Evolutionary conservation across 2,329 filamentous ascomycete genomes (phyloP), one percentile per base, ranked within the genome.

Genomic region (Trichoderma brevicompactum): DNA sequence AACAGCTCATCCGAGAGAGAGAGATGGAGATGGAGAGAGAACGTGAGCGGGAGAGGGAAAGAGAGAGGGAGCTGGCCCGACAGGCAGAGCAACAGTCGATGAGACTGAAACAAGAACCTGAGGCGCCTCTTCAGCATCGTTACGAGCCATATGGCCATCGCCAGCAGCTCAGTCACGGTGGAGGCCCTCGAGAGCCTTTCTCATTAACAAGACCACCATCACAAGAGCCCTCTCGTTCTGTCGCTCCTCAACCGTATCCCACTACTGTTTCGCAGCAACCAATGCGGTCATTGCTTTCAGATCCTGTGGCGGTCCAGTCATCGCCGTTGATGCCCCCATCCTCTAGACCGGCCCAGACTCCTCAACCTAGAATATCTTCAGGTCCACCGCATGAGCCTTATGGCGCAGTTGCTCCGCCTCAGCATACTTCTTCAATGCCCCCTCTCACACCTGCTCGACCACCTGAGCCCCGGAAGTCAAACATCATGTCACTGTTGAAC

Each of bases 401-500:
- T 55, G 66, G 71, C 40, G 67, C 72, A 9, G 65, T 67, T 15
- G 65, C 68, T 12, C 69, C 74, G 17, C 70, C 75, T 52, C 71
- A 73, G 43, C 68, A 76, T 44, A 61, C 69, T 34, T 71, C 74
- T 12, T 73, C 76, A n/a, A 69, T 73, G 34, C 71, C 74, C 15
- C 69, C 67, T 5, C 69, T 72, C n/a, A 76, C 78, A 3, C 78
- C 78, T 8, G 74, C 80, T 23, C 75, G 80, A 34, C 75, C 80
- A 44, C 73, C 82, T 2, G 83, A 85, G 69, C 77, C 77, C 53
- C 80, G 83, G n/a, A 89, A 88, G 77, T 88, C 86, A 13, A 89
- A 79, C 68, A 81, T 89, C 67, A 87, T 88, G 82, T 85, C 85
- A 0, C 74, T 89, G 67, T 78, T 89, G 3, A 88, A 88, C 69